These are phyloP conservation scores for Neurospora sp. DNA, from an alignment of 2,329 filamentous ascomycete species.

Conservation along the genomic window DNA sequence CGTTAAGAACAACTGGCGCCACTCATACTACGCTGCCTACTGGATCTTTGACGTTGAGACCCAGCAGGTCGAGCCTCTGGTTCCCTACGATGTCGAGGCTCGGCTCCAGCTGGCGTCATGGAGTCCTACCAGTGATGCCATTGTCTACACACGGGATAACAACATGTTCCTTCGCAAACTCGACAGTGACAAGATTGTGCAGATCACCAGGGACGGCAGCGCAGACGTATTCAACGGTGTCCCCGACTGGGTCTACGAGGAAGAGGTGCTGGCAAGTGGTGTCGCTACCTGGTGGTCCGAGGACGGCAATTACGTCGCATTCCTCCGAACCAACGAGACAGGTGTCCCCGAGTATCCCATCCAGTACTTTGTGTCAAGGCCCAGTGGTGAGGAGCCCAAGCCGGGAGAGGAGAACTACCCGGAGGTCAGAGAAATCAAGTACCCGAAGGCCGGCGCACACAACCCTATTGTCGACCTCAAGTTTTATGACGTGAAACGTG, in stretches of 20 bases:
- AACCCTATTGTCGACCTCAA: conserved; percentile 83
- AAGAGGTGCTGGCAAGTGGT: conserved; percentile 69
- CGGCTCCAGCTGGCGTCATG: conserved; percentile 78
- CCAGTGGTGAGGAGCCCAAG: conserved; percentile 60
- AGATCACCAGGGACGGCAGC: conserved; percentile 81
- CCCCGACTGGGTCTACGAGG: conserved; percentile 94
- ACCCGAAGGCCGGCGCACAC: conserved; percentile 88
- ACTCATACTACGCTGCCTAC: conserved; percentile 79
- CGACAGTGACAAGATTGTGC: conserved; percentile 46
- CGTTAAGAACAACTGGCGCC: conserved; percentile 69
- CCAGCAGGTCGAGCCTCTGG: conserved; percentile 67
- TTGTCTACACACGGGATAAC: conserved; percentile 86
- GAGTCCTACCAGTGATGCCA: conserved; percentile 77
- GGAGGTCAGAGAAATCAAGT: conserved; percentile 86
- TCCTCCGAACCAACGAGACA: conserved; percentile 88
- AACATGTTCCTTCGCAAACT: conserved; percentile 74
- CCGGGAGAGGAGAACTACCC: conserved; percentile 80
- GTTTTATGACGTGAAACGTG: conserved; percentile 76
- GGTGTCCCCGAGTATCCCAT: conserved; percentile 84
- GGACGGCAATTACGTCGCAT: conserved; percentile 82
- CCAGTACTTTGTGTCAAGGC: conserved; percentile 83
- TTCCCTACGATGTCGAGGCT: conserved; percentile 55
- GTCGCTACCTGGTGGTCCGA: conserved; percentile 93
- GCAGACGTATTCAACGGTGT: conserved; percentile 88
- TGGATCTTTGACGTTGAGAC: conserved; percentile 86